Evolutionary conservation across 495 filamentous ascomycete genomes (phyloP).

Genomic region (Xylaria telfairii): DNA sequence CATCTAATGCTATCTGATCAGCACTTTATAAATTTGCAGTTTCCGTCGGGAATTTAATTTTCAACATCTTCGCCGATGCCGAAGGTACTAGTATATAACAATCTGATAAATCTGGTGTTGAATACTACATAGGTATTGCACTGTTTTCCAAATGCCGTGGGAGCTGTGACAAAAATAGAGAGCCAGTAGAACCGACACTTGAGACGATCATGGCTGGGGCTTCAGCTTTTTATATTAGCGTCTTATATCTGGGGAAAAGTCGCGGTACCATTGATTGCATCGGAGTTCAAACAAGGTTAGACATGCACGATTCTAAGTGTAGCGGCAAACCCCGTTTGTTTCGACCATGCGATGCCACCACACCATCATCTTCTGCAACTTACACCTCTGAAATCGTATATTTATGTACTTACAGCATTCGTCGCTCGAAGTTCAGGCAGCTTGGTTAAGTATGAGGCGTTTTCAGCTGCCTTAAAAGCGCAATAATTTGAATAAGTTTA

Average conservation of each 20-base stretch:
- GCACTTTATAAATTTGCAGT: not conserved
- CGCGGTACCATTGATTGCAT: not conserved
- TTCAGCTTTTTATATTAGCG: not conserved
- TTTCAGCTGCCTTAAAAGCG: not conserved
- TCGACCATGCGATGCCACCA: not conserved
- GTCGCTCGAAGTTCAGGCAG: not conserved
- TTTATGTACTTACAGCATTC: not conserved
- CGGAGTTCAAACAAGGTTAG: slow-evolving; percentile 24
- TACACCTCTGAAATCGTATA: not conserved
- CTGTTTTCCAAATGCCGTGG: not conserved
- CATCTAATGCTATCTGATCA: not conserved
- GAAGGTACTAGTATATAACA: not conserved
- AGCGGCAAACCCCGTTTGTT: slow-evolving; percentile 18
- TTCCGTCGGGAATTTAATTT: not conserved
- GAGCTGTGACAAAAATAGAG: slow-evolving; percentile 15
- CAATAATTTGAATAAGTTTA: not conserved
- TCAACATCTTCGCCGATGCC: not conserved
- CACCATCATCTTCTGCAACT: not conserved
- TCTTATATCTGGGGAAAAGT: slow-evolving; percentile 17
- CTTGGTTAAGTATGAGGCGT: not conserved
- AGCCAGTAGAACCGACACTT: not conserved
- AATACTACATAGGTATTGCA: not conserved
- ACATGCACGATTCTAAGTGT: not conserved
- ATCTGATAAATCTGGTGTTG: not conserved
- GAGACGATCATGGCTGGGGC: slow-evolving; percentile 4